Percentiles rank a stretch among this genome's conserved stretches.
Evolutionary conservation across 371 early-diverging fungal species (phyloP).

Genomic region (Zychaea mexicana): DNA sequence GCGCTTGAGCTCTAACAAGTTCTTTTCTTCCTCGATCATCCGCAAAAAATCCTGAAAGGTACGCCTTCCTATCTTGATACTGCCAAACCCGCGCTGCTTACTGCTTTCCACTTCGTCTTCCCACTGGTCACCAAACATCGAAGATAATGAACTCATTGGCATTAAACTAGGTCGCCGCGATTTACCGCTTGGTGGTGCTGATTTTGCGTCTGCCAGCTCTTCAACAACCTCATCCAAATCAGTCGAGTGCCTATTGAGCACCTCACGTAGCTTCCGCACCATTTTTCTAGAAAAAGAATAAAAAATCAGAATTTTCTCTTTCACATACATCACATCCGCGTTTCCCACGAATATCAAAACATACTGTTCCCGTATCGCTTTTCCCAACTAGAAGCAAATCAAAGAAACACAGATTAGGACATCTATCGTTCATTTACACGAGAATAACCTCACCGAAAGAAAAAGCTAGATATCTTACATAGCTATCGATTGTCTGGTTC

Average conservation of each 20-base stretch:
- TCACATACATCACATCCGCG: not conserved
- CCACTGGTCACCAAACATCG: conserved; percentile 33
- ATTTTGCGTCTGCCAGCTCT: not conserved
- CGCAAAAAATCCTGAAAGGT: conserved; percentile 78
- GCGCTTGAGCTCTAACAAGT: conserved; percentile 63
- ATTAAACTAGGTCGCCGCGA: conserved; percentile 8
- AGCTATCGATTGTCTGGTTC: conserved; percentile 74
- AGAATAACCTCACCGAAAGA: too few relatives aligned
- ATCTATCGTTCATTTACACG: not conserved
- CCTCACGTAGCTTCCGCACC: conserved; percentile 74
- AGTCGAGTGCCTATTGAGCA: conserved; percentile 66
- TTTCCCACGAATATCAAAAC: conserved; percentile 11
- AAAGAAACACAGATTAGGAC: not conserved
- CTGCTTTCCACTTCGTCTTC: conserved; percentile 18
- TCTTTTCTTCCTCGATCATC: conserved; percentile 73
- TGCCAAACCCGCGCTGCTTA: conserved; percentile 13
- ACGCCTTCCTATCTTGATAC: conserved; percentile 38
- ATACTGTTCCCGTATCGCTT: conserved; percentile 68
- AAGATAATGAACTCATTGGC: conserved; percentile 22
- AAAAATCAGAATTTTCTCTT: not conserved
- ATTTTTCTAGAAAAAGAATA: conserved; percentile 48
- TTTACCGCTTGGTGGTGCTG: not conserved
- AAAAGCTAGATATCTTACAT: conserved; percentile 40
- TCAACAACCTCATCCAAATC: conserved; percentile 29
- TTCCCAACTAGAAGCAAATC: conserved; percentile 41